phyloP scores from a whole-genome alignment of 306 rosid species.

The Malus asiatica region DNA sequence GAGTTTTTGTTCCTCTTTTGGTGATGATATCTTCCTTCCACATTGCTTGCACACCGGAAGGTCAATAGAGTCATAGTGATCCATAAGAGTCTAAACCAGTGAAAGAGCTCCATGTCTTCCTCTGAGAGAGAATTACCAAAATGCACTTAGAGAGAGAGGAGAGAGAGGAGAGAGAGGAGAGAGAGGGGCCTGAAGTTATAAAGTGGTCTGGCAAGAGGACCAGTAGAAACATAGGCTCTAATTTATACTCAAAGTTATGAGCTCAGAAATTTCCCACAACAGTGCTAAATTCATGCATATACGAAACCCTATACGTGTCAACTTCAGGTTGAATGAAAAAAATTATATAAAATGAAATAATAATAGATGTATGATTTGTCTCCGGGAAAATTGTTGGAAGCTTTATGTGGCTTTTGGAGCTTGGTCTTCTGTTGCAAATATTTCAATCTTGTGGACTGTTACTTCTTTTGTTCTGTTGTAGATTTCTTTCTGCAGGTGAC shows the following conservation, averaged over 20 bases:
- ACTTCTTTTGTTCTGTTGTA: background rate
- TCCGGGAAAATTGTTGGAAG: constrained; percentile 17
- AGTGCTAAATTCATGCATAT: constrained; percentile 7
- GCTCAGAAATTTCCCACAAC: background rate
- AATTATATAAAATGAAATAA: background rate
- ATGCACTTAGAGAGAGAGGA: constrained; percentile 9
- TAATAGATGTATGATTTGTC: background rate
- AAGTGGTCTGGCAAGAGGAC: constrained; percentile 23
- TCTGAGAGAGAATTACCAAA: constrained; percentile 20
- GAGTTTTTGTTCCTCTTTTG: constrained; percentile 40
- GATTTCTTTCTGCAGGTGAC: constrained; percentile 10
- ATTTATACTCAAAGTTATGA: constrained; percentile 29
- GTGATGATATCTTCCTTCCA: constrained; percentile 69
- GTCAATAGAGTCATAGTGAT: constrained; percentile 5
- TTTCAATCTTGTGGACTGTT: constrained; percentile 8
- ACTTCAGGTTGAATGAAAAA: constrained; percentile 16
- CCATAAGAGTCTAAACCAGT: constrained; percentile 19
- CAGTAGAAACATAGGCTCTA: constrained; percentile 14
- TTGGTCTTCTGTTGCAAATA: constrained; percentile 18
- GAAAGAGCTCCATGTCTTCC: constrained; percentile 35
- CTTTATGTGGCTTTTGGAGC: constrained; percentile 20
- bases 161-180: constrained; percentile 4
- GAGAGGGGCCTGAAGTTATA: constrained; percentile 10
- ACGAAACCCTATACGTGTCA: constrained; percentile 36
- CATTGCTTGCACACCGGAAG: constrained; percentile 28